Evolutionary conservation across 1,284 basidiomycete species (phyloP).

Genomic region (Ustilago sp.): DNA sequence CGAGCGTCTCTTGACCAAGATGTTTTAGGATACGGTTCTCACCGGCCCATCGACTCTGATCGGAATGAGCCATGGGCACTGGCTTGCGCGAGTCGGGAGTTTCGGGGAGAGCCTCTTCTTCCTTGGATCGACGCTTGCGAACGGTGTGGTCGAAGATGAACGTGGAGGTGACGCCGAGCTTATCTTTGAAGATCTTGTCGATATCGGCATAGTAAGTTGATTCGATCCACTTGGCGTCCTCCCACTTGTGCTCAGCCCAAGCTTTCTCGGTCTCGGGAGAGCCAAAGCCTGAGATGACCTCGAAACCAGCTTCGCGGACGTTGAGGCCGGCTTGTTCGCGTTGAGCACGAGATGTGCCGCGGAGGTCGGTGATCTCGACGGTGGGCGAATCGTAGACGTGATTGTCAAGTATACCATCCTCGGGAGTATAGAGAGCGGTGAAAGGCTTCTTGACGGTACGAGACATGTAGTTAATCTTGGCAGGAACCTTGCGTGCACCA

Average conservation of each 20-base stretch:
- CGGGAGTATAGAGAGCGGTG: conserved; percentile 32
- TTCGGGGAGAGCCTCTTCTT: conserved; percentile 44
- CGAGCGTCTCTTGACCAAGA: conserved; percentile 53
- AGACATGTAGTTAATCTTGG: conserved; percentile 58
- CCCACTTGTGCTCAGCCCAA: conserved; percentile 53
- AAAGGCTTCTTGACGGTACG: conserved; percentile 49
- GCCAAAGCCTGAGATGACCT: conserved; percentile 57
- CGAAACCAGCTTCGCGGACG: conserved; percentile 52
- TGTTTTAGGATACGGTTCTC: conserved; percentile 57
- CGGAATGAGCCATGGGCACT: conserved; percentile 50
- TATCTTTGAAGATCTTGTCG: conserved; percentile 52
- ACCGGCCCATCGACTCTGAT: conserved; percentile 57
- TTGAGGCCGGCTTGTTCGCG: conserved; percentile 42
- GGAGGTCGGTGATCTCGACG: conserved; percentile 54
- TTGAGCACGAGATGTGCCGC: conserved; percentile 28
- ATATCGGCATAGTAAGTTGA: conserved; percentile 55
- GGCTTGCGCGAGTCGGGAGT: conserved; percentile 52
- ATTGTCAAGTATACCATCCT: conserved; percentile 43
- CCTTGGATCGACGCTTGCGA: conserved; percentile 47
- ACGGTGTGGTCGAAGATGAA: conserved; percentile 63
- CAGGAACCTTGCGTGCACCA: conserved; percentile 38
- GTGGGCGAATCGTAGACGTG: conserved; percentile 35
- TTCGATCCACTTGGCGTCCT: conserved; percentile 49
- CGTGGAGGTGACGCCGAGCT: conserved; percentile 52
- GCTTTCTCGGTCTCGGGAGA: conserved; percentile 19